phyloP scores from a whole-genome alignment of 352 stramenopile species.

The Blastocystis sp. region DNA sequence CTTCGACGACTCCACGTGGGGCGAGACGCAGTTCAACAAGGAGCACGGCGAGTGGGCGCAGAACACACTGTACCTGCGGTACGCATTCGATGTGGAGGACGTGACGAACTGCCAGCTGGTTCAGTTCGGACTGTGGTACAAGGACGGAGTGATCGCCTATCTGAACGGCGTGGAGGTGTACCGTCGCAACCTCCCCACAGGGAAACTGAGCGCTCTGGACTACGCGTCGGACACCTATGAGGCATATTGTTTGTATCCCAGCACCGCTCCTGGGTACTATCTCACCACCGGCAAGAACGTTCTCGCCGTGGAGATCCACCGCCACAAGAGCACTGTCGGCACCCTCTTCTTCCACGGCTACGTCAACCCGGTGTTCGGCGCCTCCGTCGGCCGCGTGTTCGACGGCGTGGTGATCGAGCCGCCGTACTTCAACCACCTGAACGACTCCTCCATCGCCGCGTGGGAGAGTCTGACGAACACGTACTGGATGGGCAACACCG shows the following conservation, averaged over 20 bases:
- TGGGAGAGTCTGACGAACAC: slow-evolving; percentile 27
- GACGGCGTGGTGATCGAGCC: neutral
- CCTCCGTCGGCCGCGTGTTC: too few species aligned
- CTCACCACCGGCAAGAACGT: slow-evolving; percentile 28
- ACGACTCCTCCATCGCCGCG: neutral
- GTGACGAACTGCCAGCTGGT: neutral
- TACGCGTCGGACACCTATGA: neutral
- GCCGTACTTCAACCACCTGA: slow-evolving; percentile 6
- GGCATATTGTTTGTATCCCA: slow-evolving; percentile 12
- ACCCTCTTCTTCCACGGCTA: neutral
- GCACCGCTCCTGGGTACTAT: slow-evolving; percentile 14
- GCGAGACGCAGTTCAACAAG: neutral
- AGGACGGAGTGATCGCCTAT: slow-evolving; percentile 40
- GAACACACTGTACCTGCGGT: slow-evolving; percentile 27
- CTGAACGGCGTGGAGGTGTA: slow-evolving; percentile 47
- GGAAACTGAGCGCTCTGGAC: neutral
- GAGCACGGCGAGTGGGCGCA: neutral
- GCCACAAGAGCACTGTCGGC: neutral
- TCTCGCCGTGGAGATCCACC: slow-evolving; percentile 32
- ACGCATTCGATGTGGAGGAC: neutral
- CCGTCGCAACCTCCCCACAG: neutral
- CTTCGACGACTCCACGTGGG: too few species aligned
- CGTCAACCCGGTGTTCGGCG: neutral
- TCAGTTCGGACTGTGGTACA: slow-evolving; percentile 28
- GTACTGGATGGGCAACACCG: slow-evolving; percentile 18